Conservation (phyloP, 139 green algal genomes). For the Chlorella sp. region DNA sequence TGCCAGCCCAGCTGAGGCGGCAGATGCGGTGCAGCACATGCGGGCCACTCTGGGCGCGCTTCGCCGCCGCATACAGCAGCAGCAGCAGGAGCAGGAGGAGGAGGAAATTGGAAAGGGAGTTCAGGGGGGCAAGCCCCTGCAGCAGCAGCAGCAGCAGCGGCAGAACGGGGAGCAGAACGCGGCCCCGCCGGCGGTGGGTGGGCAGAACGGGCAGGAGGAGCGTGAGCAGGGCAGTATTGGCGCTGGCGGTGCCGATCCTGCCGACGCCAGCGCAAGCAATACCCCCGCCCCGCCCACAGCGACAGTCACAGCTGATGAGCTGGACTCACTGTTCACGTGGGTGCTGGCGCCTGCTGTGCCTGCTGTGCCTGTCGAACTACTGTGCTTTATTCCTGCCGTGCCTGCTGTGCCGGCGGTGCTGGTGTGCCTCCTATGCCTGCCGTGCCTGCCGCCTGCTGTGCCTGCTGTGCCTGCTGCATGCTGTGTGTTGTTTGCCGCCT, state of each 20-base stretch:
- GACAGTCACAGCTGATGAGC: neutral
- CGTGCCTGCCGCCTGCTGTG: neutral
- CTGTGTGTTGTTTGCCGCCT: no score
- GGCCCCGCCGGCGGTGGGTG: neutral
- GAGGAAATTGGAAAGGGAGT: neutral
- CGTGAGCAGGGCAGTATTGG: neutral
- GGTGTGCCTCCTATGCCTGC: no score
- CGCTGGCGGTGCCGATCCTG: neutral
- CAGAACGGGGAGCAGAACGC: neutral
- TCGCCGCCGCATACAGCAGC: neutral
- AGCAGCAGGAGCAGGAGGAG: neutral
- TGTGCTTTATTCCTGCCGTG: no score
- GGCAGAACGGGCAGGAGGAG: neutral
- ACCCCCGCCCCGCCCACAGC: neutral
- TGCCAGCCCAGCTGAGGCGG: neutral
- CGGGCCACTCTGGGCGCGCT: neutral
- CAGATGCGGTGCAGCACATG: slow-evolving; percentile 1
- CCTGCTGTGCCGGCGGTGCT: no score
- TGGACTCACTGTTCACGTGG: slow-evolving; percentile 15
- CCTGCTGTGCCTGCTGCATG: no score
- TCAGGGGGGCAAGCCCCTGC: neutral
- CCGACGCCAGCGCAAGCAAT: neutral
- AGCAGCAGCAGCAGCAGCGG: neutral
- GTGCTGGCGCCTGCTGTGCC: neutral
- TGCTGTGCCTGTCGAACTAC: no score